Percentiles rank a stretch among this genome's conserved stretches.
These are phyloP conservation scores for Yamadazyma siamensis DNA, from an alignment of 1,139 yeast genomes.

Conservation along the genomic window DNA sequence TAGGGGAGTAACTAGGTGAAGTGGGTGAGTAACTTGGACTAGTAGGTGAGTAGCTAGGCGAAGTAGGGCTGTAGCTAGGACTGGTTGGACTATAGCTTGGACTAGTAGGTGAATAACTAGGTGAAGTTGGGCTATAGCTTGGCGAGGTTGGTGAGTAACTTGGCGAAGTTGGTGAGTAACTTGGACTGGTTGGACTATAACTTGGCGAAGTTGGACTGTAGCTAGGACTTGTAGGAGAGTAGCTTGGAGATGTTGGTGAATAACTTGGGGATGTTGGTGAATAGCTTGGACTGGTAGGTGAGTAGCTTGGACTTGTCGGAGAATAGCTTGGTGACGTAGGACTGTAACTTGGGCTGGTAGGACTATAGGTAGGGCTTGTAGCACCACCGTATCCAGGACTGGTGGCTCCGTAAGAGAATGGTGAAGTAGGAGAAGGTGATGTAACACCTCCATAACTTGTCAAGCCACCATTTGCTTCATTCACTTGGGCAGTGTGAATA, in stretches of 20 bases:
- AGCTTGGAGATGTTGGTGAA: slow-evolving; percentile 44
- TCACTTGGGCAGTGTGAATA: slow-evolving; percentile 79
- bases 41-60: slow-evolving; percentile 55
- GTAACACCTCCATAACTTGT: slow-evolving; percentile 83
- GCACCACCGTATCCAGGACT: slow-evolving; percentile 60
- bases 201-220: slow-evolving; percentile 74
- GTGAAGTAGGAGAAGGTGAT: slow-evolving; percentile 53
- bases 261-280: slow-evolving; percentile 76
- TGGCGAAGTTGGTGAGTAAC: slow-evolving; percentile 49
- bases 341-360: slow-evolving; percentile 40
- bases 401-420: slow-evolving; percentile 59
- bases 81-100: slow-evolving; percentile 69
- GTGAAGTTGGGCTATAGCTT: slow-evolving; percentile 64
- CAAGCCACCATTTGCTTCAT: slow-evolving; percentile 78
- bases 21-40: slow-evolving; percentile 52
- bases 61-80: slow-evolving; percentile 61
- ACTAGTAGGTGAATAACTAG: slow-evolving; percentile 69
- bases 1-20: slow-evolving; percentile 48
- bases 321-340: slow-evolving; percentile 16
- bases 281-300: slow-evolving; percentile 66
- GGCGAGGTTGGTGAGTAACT: slow-evolving; percentile 56
- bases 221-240: slow-evolving; percentile 52
- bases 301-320: slow-evolving; percentile 31
- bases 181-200: slow-evolving; percentile 74
- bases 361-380: slow-evolving; percentile 48